phyloP scores from a whole-genome alignment of 495 filamentous ascomycete genomes.

The Tirmania nivea region DNA sequence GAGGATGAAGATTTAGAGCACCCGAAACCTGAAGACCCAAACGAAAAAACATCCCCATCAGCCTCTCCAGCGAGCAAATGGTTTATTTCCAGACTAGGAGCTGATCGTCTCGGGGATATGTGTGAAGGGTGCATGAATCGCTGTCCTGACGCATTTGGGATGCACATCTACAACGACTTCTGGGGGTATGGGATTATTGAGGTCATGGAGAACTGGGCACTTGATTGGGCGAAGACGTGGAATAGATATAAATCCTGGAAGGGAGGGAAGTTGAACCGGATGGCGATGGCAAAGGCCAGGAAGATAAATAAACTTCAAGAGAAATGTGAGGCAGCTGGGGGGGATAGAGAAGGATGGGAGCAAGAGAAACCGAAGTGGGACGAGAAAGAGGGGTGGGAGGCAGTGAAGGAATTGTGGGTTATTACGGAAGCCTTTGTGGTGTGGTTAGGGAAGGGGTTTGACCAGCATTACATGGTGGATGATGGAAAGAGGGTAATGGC shows the following conservation, averaged over 20 bases:
- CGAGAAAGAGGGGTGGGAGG: background rate
- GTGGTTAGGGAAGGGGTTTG: background rate
- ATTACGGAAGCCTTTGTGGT: background rate
- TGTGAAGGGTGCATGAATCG: slow-evolving; percentile 2
- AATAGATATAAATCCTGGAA: slow-evolving; percentile 1
- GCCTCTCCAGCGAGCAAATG: background rate
- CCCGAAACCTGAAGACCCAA: background rate
- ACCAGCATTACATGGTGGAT: background rate
- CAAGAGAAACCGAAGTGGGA: background rate
- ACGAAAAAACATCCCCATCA: background rate
- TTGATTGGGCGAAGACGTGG: background rate
- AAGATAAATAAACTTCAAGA: background rate
- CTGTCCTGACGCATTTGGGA: background rate
- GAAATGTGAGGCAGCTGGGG: background rate
- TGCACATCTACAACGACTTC: slow-evolving; percentile 6
- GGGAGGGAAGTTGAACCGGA: background rate
- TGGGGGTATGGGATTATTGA: slow-evolving; percentile 3
- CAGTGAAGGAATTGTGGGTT: background rate
- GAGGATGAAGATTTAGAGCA: background rate
- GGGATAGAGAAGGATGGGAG: too few relatives aligned
- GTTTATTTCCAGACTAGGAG: background rate
- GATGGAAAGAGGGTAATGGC: slow-evolving; percentile 1
- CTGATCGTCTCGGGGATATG: background rate
- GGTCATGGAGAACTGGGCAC: slow-evolving; percentile 2
- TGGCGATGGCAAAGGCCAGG: background rate